Evolutionary conservation across 257 asterid species (phyloP).

Genomic region (Perilla frutescens): DNA sequence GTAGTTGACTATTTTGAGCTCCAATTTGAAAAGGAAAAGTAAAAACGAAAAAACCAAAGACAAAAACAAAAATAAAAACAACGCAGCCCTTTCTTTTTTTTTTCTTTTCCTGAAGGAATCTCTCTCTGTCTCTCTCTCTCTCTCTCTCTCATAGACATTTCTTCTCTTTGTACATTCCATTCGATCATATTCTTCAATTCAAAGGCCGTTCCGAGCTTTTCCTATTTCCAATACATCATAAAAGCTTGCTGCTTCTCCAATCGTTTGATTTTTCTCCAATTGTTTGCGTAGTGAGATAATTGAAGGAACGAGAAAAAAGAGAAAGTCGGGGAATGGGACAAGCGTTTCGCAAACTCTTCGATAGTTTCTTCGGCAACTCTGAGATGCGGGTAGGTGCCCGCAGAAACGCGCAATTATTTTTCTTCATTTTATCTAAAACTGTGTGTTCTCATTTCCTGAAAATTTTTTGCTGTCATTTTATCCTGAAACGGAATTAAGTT

Average conservation of each 20-base stretch:
- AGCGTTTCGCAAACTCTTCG: slow-evolving; percentile 98
- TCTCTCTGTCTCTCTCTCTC: slow-evolving; percentile 29
- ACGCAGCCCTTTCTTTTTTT: slow-evolving; percentile 28
- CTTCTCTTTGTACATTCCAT: slow-evolving; percentile 25
- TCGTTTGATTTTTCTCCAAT: slow-evolving; percentile 32
- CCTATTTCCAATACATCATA: neutral
- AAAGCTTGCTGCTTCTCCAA: slow-evolving; percentile 31
- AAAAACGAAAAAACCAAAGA: neutral
- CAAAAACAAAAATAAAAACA: slow-evolving; percentile 15
- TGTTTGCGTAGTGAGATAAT: slow-evolving; percentile 15
- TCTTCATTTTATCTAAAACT: neutral
- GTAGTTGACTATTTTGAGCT: neutral
- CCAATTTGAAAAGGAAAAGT: neutral
- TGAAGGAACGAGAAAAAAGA: neutral
- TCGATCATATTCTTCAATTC: slow-evolving; percentile 28
- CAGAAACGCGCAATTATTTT: neutral
- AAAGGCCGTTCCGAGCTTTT: neutral
- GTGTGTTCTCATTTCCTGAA: neutral
- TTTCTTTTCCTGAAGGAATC: neutral
- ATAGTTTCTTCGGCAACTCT: slow-evolving; percentile 89
- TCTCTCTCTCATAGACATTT: slow-evolving; percentile 28
- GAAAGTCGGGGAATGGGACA: slow-evolving; percentile 73
- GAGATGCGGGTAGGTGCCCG: slow-evolving; percentile 82
- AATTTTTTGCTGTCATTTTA: neutral
- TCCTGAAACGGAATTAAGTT: slow-evolving; percentile 2